These are phyloP conservation scores for Monosporascus cannonballus DNA, from an alignment of 2,329 filamentous ascomycete species.

Conservation along the genomic window DNA sequence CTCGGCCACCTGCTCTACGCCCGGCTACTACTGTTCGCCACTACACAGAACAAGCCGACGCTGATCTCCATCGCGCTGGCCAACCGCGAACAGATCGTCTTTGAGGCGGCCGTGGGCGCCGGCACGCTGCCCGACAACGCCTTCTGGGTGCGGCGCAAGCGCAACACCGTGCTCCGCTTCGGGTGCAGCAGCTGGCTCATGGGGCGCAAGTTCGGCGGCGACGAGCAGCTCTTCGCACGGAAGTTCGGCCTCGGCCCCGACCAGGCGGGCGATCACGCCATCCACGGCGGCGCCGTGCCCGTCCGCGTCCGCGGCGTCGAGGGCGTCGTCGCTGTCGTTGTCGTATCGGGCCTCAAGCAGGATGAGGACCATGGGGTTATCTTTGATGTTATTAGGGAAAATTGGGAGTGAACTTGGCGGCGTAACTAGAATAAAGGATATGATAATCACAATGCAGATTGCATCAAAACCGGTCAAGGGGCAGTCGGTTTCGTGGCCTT, in stretches of 20 bases:
- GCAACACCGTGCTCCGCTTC: slow-evolving; percentile 65
- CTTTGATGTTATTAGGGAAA: slow-evolving; percentile 58
- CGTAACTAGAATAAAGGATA: too few species aligned
- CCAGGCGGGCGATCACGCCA: slow-evolving; percentile 58
- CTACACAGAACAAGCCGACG: slow-evolving; percentile 34
- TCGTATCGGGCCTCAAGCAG: slow-evolving; percentile 71
- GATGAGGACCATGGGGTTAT: slow-evolving; percentile 73
- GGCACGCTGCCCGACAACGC: slow-evolving; percentile 69
- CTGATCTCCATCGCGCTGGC: slow-evolving; percentile 61
- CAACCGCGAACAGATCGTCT: slow-evolving; percentile 55
- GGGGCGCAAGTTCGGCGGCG: slow-evolving; percentile 58
- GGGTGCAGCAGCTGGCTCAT: slow-evolving; percentile 66
- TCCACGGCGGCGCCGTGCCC: slow-evolving; percentile 72
- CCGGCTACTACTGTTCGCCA: slow-evolving; percentile 48
- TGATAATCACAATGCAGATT: too few species aligned
- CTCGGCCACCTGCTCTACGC: slow-evolving; percentile 59
- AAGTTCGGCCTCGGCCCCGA: slow-evolving; percentile 58
- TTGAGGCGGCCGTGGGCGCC: slow-evolving; percentile 61
- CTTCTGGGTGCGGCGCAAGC: slow-evolving; percentile 64
- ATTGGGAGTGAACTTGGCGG: slow-evolving; percentile 27
- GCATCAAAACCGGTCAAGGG: too few species aligned
- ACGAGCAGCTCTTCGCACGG: slow-evolving; percentile 58
- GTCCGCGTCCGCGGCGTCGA: slow-evolving; percentile 68
- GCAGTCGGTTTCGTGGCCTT: too few species aligned
- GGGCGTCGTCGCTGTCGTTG: slow-evolving; percentile 67